Percentiles rank a stretch among this genome's conserved stretches.
These are phyloP conservation scores for Hamamelis virginiana DNA, from an alignment of 164 flowering plant species.

Conservation along the genomic window DNA sequence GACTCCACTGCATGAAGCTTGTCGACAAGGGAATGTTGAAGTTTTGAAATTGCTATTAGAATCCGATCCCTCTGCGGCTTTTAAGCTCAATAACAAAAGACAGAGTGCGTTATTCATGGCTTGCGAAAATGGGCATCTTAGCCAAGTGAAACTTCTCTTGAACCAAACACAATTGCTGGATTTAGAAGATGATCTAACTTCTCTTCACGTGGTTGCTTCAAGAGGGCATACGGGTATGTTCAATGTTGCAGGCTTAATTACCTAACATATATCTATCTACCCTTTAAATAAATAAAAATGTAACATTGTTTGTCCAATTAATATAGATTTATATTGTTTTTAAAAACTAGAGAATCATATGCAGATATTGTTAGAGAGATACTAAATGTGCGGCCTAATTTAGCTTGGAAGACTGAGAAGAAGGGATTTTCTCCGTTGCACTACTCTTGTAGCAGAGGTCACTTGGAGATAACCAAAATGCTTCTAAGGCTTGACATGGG, in stretches of 20 bases:
- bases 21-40: slow-evolving; percentile 18
- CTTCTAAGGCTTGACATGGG: slow-evolving; percentile 12
- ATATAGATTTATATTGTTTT: no score
- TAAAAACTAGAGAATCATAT: not conserved
- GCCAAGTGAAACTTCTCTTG: no score
- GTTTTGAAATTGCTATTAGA: no score
- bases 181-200: slow-evolving; percentile 15
- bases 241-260: not conserved
- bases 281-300: no score
- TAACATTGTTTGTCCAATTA: no score
- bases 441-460: slow-evolving; percentile 17
- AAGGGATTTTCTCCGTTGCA: slow-evolving; percentile 24
- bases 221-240: slow-evolving; percentile 27
- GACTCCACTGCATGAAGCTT: slow-evolving; percentile 35
- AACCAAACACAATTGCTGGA: not conserved
- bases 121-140: no score
- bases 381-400: slow-evolving; percentile 5
- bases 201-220: slow-evolving; percentile 24
- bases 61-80: no score
- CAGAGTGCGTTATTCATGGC: no score
- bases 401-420: slow-evolving; percentile 13
- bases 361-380: slow-evolving; percentile 16
- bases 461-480: slow-evolving; percentile 13
- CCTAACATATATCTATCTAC: no score
- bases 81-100: no score